Conservation (phyloP, 441 rosid genomes). For the Croton laevigatus region DNA sequence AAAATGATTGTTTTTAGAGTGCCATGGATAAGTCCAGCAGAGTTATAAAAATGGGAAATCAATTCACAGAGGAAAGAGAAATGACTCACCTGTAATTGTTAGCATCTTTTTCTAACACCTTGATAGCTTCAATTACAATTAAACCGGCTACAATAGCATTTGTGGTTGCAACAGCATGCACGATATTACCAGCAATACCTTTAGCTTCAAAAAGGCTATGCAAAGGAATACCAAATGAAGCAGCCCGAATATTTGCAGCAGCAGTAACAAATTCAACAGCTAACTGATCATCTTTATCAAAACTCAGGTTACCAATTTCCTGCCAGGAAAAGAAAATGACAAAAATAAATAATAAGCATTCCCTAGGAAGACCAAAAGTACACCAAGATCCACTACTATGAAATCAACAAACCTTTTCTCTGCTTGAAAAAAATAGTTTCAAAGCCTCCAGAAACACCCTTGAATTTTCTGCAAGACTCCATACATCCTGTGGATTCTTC, state of each 20-base stretch:
- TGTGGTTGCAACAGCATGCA: slow-evolving; percentile 98
- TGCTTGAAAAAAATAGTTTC: slow-evolving; percentile 60
- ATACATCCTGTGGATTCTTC: slow-evolving; percentile 94
- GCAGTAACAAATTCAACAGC: slow-evolving; percentile 97
- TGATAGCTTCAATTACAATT: slow-evolving; percentile 95
- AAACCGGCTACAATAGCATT: slow-evolving; percentile 91
- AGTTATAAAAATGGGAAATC: neutral
- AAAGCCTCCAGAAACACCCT: slow-evolving; percentile 76
- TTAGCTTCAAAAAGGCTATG: slow-evolving; percentile 99
- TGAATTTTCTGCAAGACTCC: slow-evolving; percentile 82
- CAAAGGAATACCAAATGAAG: slow-evolving; percentile 84
- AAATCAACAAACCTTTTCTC: slow-evolving; percentile 56
- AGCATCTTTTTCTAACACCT: slow-evolving; percentile 71
- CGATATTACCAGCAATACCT: slow-evolving; percentile 97
- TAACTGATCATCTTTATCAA: slow-evolving; percentile 97
- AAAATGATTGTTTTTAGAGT: slow-evolving; percentile 5
- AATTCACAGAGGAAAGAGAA: slow-evolving; percentile 18
- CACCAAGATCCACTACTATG: neutral
- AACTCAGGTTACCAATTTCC: slow-evolving; percentile 89
- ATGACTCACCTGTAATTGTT: slow-evolving; percentile 61
- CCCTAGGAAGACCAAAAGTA: slow-evolving; percentile 13
- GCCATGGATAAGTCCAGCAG: neutral
- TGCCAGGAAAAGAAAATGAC: slow-evolving; percentile 25
- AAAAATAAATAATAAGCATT: slow-evolving; percentile 4
- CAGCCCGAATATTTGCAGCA: slow-evolving; percentile 96